phyloP scores from a whole-genome alignment of 371 early-diverging fungal genomes.

The Mucor circinelloides region DNA sequence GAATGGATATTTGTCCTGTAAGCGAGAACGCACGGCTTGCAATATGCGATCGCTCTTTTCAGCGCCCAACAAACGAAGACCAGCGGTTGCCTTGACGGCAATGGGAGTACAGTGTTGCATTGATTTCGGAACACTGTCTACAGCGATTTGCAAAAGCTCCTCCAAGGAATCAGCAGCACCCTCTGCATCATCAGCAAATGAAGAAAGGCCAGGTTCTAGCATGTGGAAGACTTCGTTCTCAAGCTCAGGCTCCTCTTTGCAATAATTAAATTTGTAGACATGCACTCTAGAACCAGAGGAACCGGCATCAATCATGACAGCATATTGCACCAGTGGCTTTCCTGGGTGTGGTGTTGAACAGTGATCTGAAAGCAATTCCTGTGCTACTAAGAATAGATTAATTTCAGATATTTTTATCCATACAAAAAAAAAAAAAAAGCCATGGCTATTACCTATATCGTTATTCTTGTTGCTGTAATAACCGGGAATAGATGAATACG shows the following conservation, averaged over 20 bases:
- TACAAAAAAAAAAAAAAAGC: constrained; percentile 6
- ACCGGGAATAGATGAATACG: background rate
- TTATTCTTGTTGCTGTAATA: background rate
- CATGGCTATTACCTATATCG: background rate
- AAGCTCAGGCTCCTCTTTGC: constrained; percentile 68
- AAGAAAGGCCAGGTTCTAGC: constrained; percentile 85
- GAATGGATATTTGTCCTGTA: constrained; percentile 83
- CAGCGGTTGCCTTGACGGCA: constrained; percentile 96
- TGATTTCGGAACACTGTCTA: constrained; percentile 60
- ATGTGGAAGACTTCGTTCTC: constrained; percentile 89
- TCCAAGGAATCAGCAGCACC: constrained; percentile 86
- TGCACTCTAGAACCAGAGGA: constrained; percentile 97
- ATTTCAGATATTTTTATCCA: background rate
- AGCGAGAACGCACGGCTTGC: constrained; percentile 64
- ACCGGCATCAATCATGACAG: constrained; percentile 93
- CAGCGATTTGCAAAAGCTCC: constrained; percentile 74
- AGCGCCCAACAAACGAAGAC: constrained; percentile 78
- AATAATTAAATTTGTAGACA: constrained; percentile 89
- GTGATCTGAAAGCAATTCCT: constrained; percentile 52
- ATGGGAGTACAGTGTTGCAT: constrained; percentile 86
- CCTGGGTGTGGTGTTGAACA: constrained; percentile 67
- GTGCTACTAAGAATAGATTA: constrained; percentile 2
- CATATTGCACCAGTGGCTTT: constrained; percentile 62
- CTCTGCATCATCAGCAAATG: constrained; percentile 65
- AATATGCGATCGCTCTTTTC: constrained; percentile 73